Evolutionary conservation across 1,284 basidiomycete genomes (phyloP), one percentile per base, ranked within the genome.

Genomic region (Fistulina hepatica): DNA sequence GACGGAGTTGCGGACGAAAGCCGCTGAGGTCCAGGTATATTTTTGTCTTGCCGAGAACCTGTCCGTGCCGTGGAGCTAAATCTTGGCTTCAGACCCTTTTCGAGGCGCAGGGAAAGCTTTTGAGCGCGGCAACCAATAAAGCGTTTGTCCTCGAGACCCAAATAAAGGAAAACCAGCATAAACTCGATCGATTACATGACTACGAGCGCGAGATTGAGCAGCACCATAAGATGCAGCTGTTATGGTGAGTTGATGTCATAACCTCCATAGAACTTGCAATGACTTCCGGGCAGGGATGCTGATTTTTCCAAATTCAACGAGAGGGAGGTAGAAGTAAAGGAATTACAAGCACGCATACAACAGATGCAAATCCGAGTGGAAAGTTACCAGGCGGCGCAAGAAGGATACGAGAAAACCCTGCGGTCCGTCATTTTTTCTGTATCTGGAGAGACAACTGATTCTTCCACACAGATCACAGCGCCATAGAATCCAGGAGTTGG

Each of bases 161-260:
- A 47, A 68, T 66, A 48, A 83, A 81, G 51, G 80, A 77, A 53
- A 76, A 64, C 28, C 71, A 77, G 42, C 79, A 78, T 52, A 84
- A 84, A 50, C 68, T 86, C 19, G 74, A 82, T 42, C 66, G 79
- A 7, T 55, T 85, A 33, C 61, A 67, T 42, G 81, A 84, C 50
- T 85, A 83, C 41, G 82, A 82, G 51, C 64, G 61, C 36, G 73
- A 79, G 47, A 81, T 89, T 28, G 74, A 81, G 32, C 78, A 83
- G 47, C 67, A 81, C 39, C 60, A 78, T 40, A 69, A 72, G 42
- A 70, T 81, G 53, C 76, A 83, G 49, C 67, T 69, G 36, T 57
- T 83, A 45, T 86, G 82, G 84, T 81, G 53, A 20, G 67, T 53
- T 2, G 17, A 26, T 36, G 8, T 23, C 19, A 17, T 24, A 12